Evolutionary conservation across 306 rosid genomes (phyloP).

Genomic region (Prunus mira): DNA sequence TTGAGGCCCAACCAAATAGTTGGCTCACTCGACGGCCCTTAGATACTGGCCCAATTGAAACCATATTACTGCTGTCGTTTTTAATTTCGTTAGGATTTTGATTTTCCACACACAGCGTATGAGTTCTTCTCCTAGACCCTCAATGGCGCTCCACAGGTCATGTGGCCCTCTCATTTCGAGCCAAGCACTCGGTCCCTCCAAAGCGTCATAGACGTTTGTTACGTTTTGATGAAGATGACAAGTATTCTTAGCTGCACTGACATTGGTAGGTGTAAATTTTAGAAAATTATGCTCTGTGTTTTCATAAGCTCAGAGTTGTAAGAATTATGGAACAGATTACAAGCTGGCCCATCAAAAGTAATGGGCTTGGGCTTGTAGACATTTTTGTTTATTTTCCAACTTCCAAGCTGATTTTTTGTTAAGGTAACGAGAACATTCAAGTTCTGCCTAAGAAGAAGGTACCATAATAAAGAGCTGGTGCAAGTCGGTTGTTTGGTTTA

Average conservation of each 20-base stretch:
- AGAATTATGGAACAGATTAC: not conserved
- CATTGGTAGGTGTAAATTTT: too few species aligned
- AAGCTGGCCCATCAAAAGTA: not conserved
- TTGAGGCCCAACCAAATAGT: too few species aligned
- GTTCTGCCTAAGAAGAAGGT: not conserved
- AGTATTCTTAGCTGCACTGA: too few species aligned
- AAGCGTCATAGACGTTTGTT: slow-evolving; percentile 54
- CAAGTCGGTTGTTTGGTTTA: not conserved
- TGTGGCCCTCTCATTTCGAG: not conserved
- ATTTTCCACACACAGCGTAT: too few species aligned
- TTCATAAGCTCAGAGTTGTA: not conserved
- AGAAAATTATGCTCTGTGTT: not conserved
- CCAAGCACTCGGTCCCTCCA: slow-evolving; percentile 23
- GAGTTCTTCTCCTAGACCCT: too few species aligned
- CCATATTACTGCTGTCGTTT: not conserved
- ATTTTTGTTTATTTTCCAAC: too few species aligned
- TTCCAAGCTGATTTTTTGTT: too few species aligned
- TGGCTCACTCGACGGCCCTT: not conserved
- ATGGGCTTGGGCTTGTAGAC: not conserved
- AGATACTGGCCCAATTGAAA: not conserved
- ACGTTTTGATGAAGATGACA: not conserved
- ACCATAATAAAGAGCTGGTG: not conserved
- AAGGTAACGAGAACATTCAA: not conserved
- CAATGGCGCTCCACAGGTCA: slow-evolving; percentile 22
- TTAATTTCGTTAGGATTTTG: not conserved